Evolutionary conservation across 169 alveolate species (phyloP), one percentile per base, ranked within the genome.

Genomic region (Pseudocohnilembus persalinus): DNA sequence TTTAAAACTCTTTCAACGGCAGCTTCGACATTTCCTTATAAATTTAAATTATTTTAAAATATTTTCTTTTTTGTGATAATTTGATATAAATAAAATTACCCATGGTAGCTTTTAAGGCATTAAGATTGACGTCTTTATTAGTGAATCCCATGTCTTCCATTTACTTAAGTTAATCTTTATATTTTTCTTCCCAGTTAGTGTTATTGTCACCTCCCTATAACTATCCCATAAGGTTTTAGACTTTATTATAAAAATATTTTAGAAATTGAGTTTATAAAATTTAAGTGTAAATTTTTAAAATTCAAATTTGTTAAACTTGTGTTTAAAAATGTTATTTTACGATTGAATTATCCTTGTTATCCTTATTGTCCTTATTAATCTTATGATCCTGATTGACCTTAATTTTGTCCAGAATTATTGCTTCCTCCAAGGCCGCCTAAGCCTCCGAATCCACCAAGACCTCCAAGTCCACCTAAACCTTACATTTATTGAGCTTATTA

Each of bases 101-200:
- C 33, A 87, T 85, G 29, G 96, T 91, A 64, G 90, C 88, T 35
- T 85, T 81, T 26, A 94, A 88, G 35, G 95, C 93, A 27, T 93
- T 92, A 63, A 92, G 49, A 79, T 91, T 92, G n/a, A 90, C 90
- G 25, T 91, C 91, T 87, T 92, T 95, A 81, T 94, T 93, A 73
- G 85, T 74, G 89, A 94, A 94, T 31, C 97, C 97, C 95, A 94
- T 91, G 28, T 89, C 97, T 83, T 92, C 88, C 76, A 94, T 90
- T 83, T 90, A 73, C 64, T 68, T 35, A 64, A 90, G 85, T 89
- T 92, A 92, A 16, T 83, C 82, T 63, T 88, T 89, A 91, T 90
- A 94, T 85, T 91, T 91, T 78, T 86, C 93, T 80, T 90, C 93
- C 65, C 88, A 88, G 73, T 89, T 89, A 26, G 75, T 86, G 31